These are phyloP conservation scores for Nicotiana paniculata DNA, from an alignment of 257 asterid species.

Conservation along the genomic window DNA sequence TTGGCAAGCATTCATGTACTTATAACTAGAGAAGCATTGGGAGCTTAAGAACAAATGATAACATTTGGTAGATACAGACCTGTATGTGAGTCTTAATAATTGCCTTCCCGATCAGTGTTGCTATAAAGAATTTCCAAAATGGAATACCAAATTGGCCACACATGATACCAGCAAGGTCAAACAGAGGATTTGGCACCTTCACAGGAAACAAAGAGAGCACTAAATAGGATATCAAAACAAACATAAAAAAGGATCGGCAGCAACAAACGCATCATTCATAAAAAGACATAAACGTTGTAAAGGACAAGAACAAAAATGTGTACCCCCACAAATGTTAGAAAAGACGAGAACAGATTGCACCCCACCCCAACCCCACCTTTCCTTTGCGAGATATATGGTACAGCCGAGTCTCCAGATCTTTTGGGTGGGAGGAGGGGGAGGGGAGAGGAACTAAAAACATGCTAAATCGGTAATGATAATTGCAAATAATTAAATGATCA, in stretches of 20 bases:
- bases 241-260: not conserved
- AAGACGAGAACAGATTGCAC: not conserved
- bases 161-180: conserved; percentile 37
- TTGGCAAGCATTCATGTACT: not conserved
- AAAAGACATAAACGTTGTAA: not conserved
- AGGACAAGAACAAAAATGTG: not conserved
- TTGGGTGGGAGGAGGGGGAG: not conserved
- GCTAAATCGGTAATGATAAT: not conserved
- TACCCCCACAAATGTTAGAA: not conserved
- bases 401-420: not conserved
- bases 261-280: not conserved
- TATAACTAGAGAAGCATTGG: not conserved
- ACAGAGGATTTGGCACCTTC: conserved; percentile 40
- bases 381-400: not conserved
- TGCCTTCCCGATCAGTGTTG: conserved; percentile 32
- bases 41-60: not conserved
- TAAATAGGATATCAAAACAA: not conserved
- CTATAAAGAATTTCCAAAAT: conserved; percentile 32
- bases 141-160: conserved; percentile 38
- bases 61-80: conserved; percentile 15
- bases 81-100: conserved; percentile 33
- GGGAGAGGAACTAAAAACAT: not conserved
- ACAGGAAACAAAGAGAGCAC: not conserved
- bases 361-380: not conserved
- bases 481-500: not conserved